Evolutionary conservation across 257 asterid genomes (phyloP).

Genomic region (Solanum peruvianum): DNA sequence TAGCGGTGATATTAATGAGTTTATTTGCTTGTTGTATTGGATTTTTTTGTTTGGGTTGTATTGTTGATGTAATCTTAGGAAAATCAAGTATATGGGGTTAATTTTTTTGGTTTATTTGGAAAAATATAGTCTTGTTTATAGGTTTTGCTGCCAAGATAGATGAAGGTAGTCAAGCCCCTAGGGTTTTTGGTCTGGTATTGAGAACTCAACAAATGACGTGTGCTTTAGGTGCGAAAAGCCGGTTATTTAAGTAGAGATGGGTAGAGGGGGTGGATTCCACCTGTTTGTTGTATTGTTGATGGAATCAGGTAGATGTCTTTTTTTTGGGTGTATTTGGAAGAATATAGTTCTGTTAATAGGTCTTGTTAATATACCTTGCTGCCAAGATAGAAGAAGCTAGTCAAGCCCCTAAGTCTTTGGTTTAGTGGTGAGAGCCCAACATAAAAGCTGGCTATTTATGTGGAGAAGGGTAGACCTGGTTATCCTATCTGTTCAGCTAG

Average conservation of each 20-base stretch:
- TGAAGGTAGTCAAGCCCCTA: background rate
- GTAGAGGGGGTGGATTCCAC: background rate
- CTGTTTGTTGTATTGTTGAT: background rate
- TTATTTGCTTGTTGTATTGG: background rate
- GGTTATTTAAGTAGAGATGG: background rate
- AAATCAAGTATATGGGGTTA: background rate
- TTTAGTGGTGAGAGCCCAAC: background rate
- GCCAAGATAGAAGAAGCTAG: background rate
- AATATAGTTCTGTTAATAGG: background rate
- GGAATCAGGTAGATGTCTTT: background rate
- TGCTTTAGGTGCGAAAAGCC: background rate
- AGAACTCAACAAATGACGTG: background rate
- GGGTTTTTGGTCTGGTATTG: background rate
- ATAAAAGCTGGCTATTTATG: background rate
- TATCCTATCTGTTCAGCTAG: background rate
- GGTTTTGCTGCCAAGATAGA: background rate
- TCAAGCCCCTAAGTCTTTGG: background rate
- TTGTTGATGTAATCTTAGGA: background rate
- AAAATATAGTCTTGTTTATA: background rate
- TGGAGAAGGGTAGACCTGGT: background rate
- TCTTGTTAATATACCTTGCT: background rate
- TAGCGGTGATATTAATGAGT: background rate
- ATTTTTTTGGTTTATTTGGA: background rate
- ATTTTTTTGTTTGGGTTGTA: background rate
- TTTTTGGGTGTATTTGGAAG: background rate